These are phyloP conservation scores for Pachyrhizus erosus DNA, from an alignment of 306 rosid genomes.

Conservation along the genomic window DNA sequence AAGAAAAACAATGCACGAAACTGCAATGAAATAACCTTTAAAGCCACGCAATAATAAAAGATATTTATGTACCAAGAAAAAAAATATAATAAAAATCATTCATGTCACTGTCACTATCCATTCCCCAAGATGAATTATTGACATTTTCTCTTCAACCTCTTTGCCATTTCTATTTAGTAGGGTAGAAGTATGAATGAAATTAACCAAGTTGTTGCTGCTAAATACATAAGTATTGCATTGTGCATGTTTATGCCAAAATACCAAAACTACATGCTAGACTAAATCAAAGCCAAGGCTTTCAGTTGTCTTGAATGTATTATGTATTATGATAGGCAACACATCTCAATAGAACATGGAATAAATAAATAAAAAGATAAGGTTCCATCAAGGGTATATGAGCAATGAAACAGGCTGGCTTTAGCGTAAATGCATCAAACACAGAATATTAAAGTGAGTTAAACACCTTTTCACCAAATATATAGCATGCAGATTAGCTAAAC, in stretches of 20 bases:
- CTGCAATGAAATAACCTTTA: conserved; percentile 7
- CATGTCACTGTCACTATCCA: conserved; percentile 19
- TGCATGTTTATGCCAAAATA: conserved; percentile 29
- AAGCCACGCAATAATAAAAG: background rate
- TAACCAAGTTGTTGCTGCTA: background rate
- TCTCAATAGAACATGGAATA: conserved; percentile 17
- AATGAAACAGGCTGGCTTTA: conserved; percentile 17
- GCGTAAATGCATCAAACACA: conserved; percentile 6
- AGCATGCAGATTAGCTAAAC: conserved; percentile 30
- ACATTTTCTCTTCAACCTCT: conserved; percentile 18
- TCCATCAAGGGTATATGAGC: conserved; percentile 34
- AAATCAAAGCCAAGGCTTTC: conserved; percentile 14
- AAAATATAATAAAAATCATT: background rate
- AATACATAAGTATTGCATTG: background rate
- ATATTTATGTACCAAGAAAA: background rate
- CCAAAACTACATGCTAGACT: conserved; percentile 12
- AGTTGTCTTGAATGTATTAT: background rate
- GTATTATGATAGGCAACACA: background rate
- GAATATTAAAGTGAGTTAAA: background rate
- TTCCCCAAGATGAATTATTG: conserved; percentile 16
- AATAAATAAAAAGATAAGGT: conserved; percentile 4
- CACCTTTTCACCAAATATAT: conserved; percentile 10
- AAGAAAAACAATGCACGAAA: conserved; percentile 34
- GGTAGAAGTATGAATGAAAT: conserved; percentile 25
- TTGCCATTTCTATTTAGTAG: background rate